Evolutionary conservation across 108 stramenopile genomes (phyloP), one percentile per base, ranked within the genome.

Genomic region (Pseudonitzschia delicatissima): DNA sequence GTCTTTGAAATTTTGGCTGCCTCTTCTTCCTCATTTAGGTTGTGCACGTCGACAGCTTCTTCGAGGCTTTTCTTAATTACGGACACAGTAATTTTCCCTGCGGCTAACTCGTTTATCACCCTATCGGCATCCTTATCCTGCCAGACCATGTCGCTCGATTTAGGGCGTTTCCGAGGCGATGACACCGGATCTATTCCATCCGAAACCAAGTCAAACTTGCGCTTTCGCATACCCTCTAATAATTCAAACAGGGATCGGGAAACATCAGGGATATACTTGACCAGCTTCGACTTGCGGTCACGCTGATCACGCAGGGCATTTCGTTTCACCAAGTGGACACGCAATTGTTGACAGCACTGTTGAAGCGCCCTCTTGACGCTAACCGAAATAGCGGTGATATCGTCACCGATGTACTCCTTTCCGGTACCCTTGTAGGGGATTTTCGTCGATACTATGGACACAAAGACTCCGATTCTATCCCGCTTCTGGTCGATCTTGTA

Each of bases 391-490:
- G 84, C 88, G 9, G 85, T 92, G 49, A 90, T 90, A 55, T 93
- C 92, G 60, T 93, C 92, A 20, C 92, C 92, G 62, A 93, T 93
- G 61, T 93, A 93, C 69, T 98, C 98, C 78, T 98, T 98, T 17
- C 95, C 94, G 4, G 98, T 98, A 8, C 98, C 98, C 77, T 98
- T 98, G 87, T 97, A 98, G 1, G 98, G 98, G 26, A 98, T 84
- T 66, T 97, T 97, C 53, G 98, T 98, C 45, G 85, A 87, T 8
- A 98, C 98, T 62, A 97, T 96, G 33, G 81, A 85, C 13, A 98
- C 97, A 67, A 97, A 98, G 21, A 98, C 96, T 15, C 94, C 96
- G 39, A 98, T 88, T 67, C 79, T 87, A 64, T 97, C 96, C 25
- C 87, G 76, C 70, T 95, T 96, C 67, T 89, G 89, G 74, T 98